Evolutionary conservation across 2,329 filamentous ascomycete genomes (phyloP), one percentile per base, ranked within the genome.

Genomic region (Corniculantispora saksenae): DNA sequence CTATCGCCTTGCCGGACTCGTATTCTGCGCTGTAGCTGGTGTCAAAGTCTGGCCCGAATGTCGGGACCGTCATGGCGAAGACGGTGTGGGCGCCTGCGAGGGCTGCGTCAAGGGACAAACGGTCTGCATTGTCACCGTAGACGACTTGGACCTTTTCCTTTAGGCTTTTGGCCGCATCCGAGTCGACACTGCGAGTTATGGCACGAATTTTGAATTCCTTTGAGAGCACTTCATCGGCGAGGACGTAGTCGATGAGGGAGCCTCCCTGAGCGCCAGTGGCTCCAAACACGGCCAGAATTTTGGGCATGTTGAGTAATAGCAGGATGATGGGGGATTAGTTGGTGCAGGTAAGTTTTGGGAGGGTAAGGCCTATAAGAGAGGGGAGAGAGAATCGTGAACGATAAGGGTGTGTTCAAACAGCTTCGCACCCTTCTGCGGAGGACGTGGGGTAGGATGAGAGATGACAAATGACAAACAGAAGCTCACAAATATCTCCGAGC

Each of bases 261-360:
- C 79, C 79, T 50, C 82, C 83, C 70, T 85, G 82, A 66, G 78
- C 77, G 64, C 82, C 82, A 3, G 82, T 83, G 61, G 80, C 80
- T 29, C 82, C 82, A 58, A 83, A 83, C n/a, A 82, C 79, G 15
- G 77, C 76, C 25, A 80, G 67, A 55, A 79, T 72, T 66, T 78
- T 78, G 68, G 80, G 79, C 75, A 77, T 75, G 27, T 61, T 32
- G 58, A n/a, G n/a, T n/a, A n/a, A n/a, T 38, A 38, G 35, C 35
- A 13, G 13, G 35, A 38, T 38, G 35, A 38, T 38, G 13, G 13
- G 8, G 35, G 13, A 38, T 38, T 38, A 38, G 13, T 38, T 38
- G 35, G 35, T 38, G 8, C 7, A 38, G 8, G 35, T 38, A 38
- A 38, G 35, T 13, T 13, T 38, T 38, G 35, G 8, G 35, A 38